Percentiles rank a stretch among this genome's conserved stretches.
These are phyloP conservation scores for Cyberlindnera xishuangbannaensis DNA, from an alignment of 805 yeast species.

Conservation along the genomic window DNA sequence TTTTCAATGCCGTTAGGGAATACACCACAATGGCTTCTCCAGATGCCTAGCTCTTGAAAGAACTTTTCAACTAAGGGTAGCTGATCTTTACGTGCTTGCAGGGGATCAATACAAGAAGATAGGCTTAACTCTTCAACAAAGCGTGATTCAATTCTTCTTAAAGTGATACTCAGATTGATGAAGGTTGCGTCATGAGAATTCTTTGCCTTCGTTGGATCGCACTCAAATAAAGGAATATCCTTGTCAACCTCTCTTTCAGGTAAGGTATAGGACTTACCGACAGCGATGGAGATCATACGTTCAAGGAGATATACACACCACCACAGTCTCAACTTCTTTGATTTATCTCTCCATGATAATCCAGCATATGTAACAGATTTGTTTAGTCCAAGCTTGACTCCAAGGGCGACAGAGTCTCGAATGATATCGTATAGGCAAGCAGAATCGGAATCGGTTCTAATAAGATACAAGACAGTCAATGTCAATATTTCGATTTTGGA, in stretches of 20 bases:
- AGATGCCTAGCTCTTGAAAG: conserved; percentile 48
- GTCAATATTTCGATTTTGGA: conserved; percentile 49
- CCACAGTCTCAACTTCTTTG: conserved; percentile 47
- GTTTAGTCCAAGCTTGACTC: conserved; percentile 33
- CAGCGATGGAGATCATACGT: conserved; percentile 55
- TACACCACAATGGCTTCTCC: conserved; percentile 50
- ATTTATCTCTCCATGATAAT: conserved; percentile 23
- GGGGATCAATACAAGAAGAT: conserved; percentile 27
- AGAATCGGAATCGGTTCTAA: conserved; percentile 58
- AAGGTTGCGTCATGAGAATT: conserved; percentile 28
- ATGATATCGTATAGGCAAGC: conserved; percentile 47
- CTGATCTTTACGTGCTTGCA: conserved; percentile 28
- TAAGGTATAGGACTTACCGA: conserved; percentile 52
- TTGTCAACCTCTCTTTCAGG: conserved; percentile 43
- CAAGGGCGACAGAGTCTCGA: conserved; percentile 44
- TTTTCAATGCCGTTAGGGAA: conserved; percentile 47
- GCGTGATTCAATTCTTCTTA: conserved; percentile 54
- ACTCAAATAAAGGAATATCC: conserved; percentile 45
- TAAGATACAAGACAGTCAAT: conserved; percentile 46
- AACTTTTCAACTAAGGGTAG: conserved; percentile 45
- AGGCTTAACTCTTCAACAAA: conserved; percentile 47
- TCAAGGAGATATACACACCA: conserved; percentile 63
- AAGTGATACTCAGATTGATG: conserved; percentile 49
- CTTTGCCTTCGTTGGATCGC: conserved; percentile 33
- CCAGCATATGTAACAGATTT: conserved; percentile 31